phyloP scores from a whole-genome alignment of 139 green algal genomes.

The Chlorokybus atmophyticus region DNA sequence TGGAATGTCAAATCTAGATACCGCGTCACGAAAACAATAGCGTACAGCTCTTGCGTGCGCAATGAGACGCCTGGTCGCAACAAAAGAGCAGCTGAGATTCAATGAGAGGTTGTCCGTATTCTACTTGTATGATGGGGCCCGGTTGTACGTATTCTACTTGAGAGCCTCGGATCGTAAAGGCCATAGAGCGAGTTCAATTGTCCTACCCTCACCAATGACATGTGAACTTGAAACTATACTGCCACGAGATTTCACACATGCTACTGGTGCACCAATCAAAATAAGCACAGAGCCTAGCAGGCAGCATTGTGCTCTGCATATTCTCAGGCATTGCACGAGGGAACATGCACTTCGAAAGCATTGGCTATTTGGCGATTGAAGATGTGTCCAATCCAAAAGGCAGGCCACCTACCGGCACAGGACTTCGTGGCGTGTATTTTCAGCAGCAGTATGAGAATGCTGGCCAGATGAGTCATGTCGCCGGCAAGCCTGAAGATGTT shows the following conservation, averaged over 20 bases:
- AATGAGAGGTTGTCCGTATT: neutral
- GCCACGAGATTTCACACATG: no score
- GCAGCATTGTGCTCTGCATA: neutral
- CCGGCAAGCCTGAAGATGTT: constrained; percentile 84
- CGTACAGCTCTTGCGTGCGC: constrained; percentile 95
- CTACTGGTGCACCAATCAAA: no score
- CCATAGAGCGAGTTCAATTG: no score
- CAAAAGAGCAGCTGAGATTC: neutral
- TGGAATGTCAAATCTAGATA: constrained; percentile 93
- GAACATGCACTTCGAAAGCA: no score
- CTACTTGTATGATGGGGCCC: no score
- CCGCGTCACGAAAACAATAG: constrained; percentile 81
- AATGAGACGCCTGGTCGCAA: constrained; percentile 73
- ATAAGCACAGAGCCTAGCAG: no score
- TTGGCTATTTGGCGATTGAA: no score
- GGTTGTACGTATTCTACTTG: no score
- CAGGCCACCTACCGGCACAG: constrained; percentile 61
- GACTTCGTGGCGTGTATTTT: constrained; percentile 88
- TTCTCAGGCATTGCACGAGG: neutral
- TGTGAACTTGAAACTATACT: no score
- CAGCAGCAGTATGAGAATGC: constrained; percentile 79
- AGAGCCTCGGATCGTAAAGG: no score
- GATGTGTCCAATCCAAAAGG: no score
- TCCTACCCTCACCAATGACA: no score
- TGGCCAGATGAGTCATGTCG: constrained; percentile 90